Evolutionary conservation across 2,329 filamentous ascomycete species (phyloP), one percentile per base, ranked within the genome.

Genomic region (Paracamarosporium sp.): DNA sequence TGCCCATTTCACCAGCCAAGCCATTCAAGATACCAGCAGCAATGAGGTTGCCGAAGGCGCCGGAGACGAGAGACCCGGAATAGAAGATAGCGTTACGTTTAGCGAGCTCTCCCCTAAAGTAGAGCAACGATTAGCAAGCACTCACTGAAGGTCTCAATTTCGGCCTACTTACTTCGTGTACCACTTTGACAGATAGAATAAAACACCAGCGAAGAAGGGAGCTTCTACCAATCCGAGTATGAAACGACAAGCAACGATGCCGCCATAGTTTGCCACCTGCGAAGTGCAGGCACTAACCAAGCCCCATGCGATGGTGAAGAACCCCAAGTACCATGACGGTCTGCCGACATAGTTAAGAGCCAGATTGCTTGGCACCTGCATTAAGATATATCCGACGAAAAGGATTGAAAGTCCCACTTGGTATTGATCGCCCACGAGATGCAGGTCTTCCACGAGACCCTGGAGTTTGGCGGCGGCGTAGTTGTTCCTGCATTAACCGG

Each of bases 281-380:
- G 82, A 80, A 33, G 83, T 84, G 28, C 79, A 77, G 1, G 68
- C 69, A 2, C 71, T 76, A 15, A 79, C 71, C 1, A 68, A 56
- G n/a, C 75, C 75, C 76, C 77, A 80, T 2, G 72, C 52, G 5
- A 77, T 73, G 68, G 83, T 83, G 2, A 79, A 79, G 3, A 72
- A 67, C 0, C 82, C 78, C 1, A 87, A 78, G 60, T 86, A 87
- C 5, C 83, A 60, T 1, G 83, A 83, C 1, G 85, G 85, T 4
- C 79, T 76, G 15, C 85, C 72, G 1, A 81, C 75, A 0, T 84
- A 86, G 9, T 62, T 63, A 24, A 88, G 73, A 0, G 85, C 64
- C 45, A 88, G 74, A 57, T 88, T 88, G 0, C 84, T 86, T 0
- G 86, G 86, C 0, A 88, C 72, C 30, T 63, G 60, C 60, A 65